Conservation (phyloP, 2,329 filamentous ascomycete genomes). For the Exophiala spinifera region DNA sequence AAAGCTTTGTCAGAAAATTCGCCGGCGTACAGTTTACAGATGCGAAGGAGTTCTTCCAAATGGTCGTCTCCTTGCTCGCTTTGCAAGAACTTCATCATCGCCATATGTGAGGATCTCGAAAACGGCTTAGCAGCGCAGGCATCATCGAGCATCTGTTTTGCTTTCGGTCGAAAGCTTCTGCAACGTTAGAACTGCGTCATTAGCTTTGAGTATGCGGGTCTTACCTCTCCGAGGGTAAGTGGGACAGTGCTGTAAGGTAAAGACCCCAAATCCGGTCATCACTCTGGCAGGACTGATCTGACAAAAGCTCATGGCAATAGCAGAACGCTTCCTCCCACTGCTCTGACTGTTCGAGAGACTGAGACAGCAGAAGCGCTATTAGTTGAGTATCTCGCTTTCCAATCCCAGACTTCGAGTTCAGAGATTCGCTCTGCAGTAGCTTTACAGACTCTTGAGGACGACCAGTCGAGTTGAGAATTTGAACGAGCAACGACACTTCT, state of each 20-base stretch:
- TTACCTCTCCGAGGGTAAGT: constrained; percentile 22
- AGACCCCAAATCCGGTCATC: constrained; percentile 48
- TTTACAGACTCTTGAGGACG: constrained; percentile 40
- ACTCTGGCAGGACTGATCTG: constrained; percentile 38
- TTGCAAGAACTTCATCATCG: constrained; percentile 25
- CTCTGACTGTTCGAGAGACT: constrained; percentile 36
- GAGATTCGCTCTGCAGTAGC: constrained; percentile 41
- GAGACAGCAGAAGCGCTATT: constrained; percentile 38
- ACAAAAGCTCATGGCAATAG: constrained; percentile 38
- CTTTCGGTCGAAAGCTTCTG: constrained; percentile 1
- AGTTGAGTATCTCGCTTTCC: constrained; percentile 45
- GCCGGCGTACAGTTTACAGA: constrained; percentile 42
- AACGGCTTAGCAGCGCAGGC: constrained; percentile 12
- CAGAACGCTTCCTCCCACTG: constrained; percentile 40
- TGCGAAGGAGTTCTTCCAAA: constrained; percentile 35
- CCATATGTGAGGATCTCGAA: constrained; percentile 15
- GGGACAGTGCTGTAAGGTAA: constrained; percentile 36
- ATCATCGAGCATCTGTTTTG: constrained; percentile 10
- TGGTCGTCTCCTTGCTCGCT: constrained; percentile 31
- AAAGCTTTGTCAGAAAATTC: constrained; percentile 43
- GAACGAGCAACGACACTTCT: constrained; percentile 45
- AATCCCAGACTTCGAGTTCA: constrained; percentile 42
- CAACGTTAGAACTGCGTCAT: background rate
- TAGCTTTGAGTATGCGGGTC: background rate
- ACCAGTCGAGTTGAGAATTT: constrained; percentile 43